A percentile compares a stretch with the other conserved stretches of the same genome.
Conservation (phyloP, 352 stramenopile species). For the Pelagophyceae sp. region DNA sequence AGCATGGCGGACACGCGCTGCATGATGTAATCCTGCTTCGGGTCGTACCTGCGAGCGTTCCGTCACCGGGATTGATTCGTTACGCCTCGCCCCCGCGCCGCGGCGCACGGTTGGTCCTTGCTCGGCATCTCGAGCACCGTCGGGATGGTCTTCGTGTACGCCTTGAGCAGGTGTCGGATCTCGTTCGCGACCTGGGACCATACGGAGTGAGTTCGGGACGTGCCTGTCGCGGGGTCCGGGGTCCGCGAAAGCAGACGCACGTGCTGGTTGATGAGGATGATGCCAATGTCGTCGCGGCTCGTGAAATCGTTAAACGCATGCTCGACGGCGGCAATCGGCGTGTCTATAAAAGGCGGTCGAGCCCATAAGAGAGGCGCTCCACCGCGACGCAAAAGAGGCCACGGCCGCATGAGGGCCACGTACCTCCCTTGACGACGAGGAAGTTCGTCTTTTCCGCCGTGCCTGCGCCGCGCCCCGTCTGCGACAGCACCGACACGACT, state of each 20-base stretch:
- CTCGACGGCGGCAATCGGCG: constrained; percentile 72
- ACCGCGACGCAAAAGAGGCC: constrained; percentile 54
- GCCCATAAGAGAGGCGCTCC: constrained; percentile 37
- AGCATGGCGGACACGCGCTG: constrained; percentile 87
- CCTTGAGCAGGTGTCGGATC: constrained; percentile 92
- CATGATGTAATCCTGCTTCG: constrained; percentile 98
- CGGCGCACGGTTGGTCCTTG: constrained; percentile 67
- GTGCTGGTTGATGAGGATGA: constrained; percentile 98
- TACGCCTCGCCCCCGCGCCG: not conserved
- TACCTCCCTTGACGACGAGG: constrained; percentile 79
- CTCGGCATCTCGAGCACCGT: constrained; percentile 96
- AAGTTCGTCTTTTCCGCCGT: constrained; percentile 90
- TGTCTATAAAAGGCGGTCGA: constrained; percentile 37
- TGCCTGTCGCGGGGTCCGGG: not conserved
- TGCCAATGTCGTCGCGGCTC: constrained; percentile 88
- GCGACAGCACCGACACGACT: not conserved
- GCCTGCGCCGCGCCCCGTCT: not conserved
- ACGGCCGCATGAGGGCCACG: too few species aligned
- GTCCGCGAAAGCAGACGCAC: constrained; percentile 45
- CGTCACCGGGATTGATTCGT: too few species aligned
- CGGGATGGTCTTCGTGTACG: constrained; percentile 95
- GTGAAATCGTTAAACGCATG: constrained; percentile 81
- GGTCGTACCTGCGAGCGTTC: constrained; percentile 80
- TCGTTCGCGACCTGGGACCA: constrained; percentile 77
- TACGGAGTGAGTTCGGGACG: not conserved